Base-by-base conservation (phyloP, 2,329 filamentous ascomycete species). In the Penicillium occitanis region DNA sequence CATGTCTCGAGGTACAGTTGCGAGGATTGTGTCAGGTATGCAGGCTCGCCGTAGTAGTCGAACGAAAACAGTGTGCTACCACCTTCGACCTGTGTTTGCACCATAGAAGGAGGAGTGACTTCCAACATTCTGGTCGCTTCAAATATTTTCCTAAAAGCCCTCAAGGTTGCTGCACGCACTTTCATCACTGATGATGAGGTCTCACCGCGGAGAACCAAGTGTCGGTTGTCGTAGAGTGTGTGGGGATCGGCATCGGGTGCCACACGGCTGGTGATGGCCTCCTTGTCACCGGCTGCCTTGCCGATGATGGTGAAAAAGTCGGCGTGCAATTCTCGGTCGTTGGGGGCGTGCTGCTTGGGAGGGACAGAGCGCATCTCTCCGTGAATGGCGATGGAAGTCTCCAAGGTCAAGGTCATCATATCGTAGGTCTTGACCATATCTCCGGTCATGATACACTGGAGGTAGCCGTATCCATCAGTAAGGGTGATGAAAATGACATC, bases 1-100 rank as follows among this genome's bases (percentile, higher is more conserved):
- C 90, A 92, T 37, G 95, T 99, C 84, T 99, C 95, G 67, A 99
- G 90, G 81, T 99, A 99, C 63, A 99, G 88, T 81, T 99, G 95
- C 40, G 92, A 96, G 3, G 93, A 97, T 81, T 99, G 95, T 3
- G 95, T 98, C 69, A 99, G 88, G 83, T 93, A 99, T 67, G 95
- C 91, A 72, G 90, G 87, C 80, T 97, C 91, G 72, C 89, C 90
- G 80, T 97, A 97, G 84, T 95, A 96, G 75, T 91, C 85, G 74
- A 96, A 91, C 68, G 87, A 88, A 86, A 97, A 98, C 44, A 98
- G 88, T 3, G 93, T 97, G 72, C 91, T 88, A 65, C 93, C 93
- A 70, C 93, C 93, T 81, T 98, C 93, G 75, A 96, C 91, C 81
- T 97, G 91, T 19, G 94, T 98, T 83, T 96, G 95, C 67, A 97